phyloP scores from a whole-genome alignment of 2,329 filamentous ascomycete species.

The Trichoderma cornu-damae region DNA sequence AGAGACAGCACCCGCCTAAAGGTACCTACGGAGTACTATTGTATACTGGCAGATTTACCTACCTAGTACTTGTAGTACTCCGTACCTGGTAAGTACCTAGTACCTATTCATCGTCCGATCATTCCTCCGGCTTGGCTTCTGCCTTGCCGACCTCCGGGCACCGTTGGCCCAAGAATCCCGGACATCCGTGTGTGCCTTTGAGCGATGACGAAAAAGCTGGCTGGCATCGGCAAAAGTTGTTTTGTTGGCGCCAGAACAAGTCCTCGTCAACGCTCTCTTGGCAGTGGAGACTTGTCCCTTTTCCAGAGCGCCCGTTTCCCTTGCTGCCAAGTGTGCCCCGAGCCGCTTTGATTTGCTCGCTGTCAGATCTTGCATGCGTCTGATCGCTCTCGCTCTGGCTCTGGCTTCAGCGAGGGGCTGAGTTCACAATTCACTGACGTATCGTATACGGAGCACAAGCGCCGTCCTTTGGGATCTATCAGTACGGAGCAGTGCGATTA shows the following conservation, averaged over 20 bases:
- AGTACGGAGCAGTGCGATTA: too few species aligned
- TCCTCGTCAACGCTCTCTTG: slow-evolving; percentile 4
- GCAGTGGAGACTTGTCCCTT: neutral
- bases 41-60: too few species aligned
- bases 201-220: neutral
- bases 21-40: too few species aligned
- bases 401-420: neutral
- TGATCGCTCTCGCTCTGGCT: neutral
- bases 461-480: neutral
- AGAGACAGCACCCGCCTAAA: neutral
- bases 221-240: neutral
- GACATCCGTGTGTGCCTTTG: neutral
- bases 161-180: neutral
- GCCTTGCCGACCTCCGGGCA: slow-evolving; percentile 2
- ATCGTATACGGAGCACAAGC: neutral
- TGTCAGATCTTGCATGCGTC: slow-evolving; percentile 7
- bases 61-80: too few species aligned
- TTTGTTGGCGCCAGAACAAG: slow-evolving; percentile 1
- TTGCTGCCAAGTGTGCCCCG: neutral
- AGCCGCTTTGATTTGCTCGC: slow-evolving; percentile 3
- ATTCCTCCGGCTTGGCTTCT: slow-evolving; percentile 2
- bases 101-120: neutral
- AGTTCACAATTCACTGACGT: too few species aligned
- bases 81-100: too few species aligned
- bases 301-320: neutral